Evolutionary conservation across 176 grass and related monocot species (phyloP), one percentile per base, ranked within the genome.

Genomic region (Dendrocalamus sinicus): DNA sequence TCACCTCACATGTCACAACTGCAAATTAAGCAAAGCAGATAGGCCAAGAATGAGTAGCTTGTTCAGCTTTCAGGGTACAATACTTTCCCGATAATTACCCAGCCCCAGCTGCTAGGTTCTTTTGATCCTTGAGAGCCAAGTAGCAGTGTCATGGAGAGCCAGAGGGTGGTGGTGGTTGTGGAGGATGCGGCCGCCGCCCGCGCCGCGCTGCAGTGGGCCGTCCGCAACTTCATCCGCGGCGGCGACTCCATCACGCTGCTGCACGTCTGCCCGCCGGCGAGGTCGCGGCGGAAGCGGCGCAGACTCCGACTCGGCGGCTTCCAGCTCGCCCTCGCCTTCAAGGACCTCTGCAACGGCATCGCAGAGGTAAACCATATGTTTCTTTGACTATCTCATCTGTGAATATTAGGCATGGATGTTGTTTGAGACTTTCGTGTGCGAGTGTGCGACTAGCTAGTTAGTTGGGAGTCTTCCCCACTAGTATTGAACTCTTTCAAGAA

Each of bases 251-350:
- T 99, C 61, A 95, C 96, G 41, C 84, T 99, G 83, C 96, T 99
- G 71, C 86, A 96, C 73, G 93, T 99, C 2, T 99, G 90, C 93
- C 84, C 96, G 43, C 86, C 86, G 9, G 86, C 86, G 23, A 55
- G 93, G 30, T 96, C 93, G 0, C 63, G 80, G 35, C 63, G 77
- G 65, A 84, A 84, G 79, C 85, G 89, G 1, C 88, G 96, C 4
- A 86, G 82, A 14, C 88, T 94, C 9, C 81, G 96, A 1, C 93
- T 96, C 75, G 85, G 54, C 14, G 96, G 93, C 0, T 99, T 99
- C 85, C 96, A 96, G 74, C 78, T 99, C 81, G 96, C 96, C 57
- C 96, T 99, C 86, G 88, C 93, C 14, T 99, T 99, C 90, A 86
- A 85, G 81, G 92, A 99, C 76, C 90, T 99, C 90, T 99, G 96